Conservation (phyloP, 108 stramenopile genomes). For the Cyclostephanos invisitatus region DNA sequence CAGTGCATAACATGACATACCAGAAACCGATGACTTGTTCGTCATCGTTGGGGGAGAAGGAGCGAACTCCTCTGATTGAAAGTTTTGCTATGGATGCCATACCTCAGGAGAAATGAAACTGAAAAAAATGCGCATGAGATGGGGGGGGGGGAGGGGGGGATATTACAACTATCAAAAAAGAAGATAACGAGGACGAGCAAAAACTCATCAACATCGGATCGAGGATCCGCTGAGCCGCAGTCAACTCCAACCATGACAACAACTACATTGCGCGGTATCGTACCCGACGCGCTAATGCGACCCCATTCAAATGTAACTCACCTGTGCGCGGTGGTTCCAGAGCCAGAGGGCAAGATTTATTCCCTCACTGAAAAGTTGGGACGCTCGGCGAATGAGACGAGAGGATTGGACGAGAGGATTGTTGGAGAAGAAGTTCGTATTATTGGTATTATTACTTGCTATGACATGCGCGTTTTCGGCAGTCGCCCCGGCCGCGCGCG, state of each 20-base stretch:
- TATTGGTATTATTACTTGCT: no score
- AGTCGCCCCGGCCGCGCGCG: no score
- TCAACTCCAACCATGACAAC: neutral
- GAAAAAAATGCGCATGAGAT: neutral
- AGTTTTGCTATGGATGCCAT: conserved; percentile 97
- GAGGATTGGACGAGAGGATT: no score
- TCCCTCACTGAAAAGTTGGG: no score
- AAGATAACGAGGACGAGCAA: neutral
- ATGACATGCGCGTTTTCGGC: no score
- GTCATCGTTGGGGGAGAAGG: conserved; percentile 95
- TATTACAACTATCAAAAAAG: neutral
- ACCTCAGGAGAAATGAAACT: neutral
- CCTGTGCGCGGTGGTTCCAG: no score
- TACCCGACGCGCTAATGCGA: no score
- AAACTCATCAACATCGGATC: neutral
- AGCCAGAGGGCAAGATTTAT: no score
- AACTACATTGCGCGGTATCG: no score
- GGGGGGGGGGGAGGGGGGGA: neutral
- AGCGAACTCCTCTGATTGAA: conserved; percentile 93
- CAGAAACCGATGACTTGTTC: conserved; percentile 96
- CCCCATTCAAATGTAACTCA: no score
- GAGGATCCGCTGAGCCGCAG: neutral
- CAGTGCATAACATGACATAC: neutral
- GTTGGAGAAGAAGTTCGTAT: no score
- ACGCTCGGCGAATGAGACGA: no score